Evolutionary conservation across 805 yeast genomes (phyloP).

Genomic region (Wickerhamiella alocasiicola): DNA sequence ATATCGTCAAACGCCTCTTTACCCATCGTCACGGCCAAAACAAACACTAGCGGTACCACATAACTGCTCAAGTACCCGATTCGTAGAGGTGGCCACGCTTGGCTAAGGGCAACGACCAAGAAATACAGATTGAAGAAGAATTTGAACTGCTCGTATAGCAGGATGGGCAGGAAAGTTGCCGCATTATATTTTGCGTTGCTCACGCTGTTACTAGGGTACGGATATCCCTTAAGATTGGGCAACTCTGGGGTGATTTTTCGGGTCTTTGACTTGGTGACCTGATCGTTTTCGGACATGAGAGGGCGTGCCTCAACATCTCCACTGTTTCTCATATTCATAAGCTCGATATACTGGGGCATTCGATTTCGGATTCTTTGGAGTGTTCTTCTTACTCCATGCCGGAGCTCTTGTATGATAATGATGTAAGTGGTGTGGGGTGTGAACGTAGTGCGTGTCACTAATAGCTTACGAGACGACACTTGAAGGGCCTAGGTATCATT

Average conservation of each 20-base stretch:
- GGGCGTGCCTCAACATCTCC: constrained; percentile 6
- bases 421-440: neutral
- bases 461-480: no score
- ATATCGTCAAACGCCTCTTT: constrained; percentile 95
- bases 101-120: constrained; percentile 85
- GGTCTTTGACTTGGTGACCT: constrained; percentile 1
- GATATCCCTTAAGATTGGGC: constrained; percentile 17
- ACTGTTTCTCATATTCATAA: constrained; percentile 2
- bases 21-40: constrained; percentile 79
- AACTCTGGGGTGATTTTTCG: constrained; percentile 11
- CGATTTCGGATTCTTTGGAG: neutral
- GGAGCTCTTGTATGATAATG: neutral
- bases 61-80: constrained; percentile 91
- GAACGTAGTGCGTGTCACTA: no score
- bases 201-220: constrained; percentile 55
- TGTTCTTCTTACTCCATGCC: constrained; percentile 6
- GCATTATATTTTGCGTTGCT: constrained; percentile 93
- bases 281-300: constrained; percentile 1
- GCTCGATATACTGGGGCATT: constrained; percentile 7
- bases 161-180: constrained; percentile 72
- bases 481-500: no score
- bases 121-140: constrained; percentile 91
- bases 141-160: constrained; percentile 90
- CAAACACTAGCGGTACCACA: constrained; percentile 89
- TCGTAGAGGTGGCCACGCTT: constrained; percentile 74